These are phyloP conservation scores for Nakazawaea siamensis DNA, from an alignment of 805 yeast species.

Conservation along the genomic window DNA sequence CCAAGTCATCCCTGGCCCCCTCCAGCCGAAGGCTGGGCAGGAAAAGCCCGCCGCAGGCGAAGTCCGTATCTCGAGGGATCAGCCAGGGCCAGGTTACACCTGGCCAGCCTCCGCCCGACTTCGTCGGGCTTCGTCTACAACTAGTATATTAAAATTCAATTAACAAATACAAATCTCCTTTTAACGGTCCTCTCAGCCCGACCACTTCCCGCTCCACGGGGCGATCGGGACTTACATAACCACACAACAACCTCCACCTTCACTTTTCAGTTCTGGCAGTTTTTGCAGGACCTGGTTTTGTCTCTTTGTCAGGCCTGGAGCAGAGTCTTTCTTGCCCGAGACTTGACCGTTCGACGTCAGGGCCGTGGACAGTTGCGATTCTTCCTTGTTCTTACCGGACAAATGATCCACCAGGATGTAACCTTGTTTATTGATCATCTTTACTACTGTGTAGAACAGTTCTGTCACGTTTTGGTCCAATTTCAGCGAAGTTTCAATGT, in stretches of 20 bases:
- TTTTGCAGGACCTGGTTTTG: not conserved
- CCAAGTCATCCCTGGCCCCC: too few relatives aligned
- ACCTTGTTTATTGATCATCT: slow-evolving; percentile 21
- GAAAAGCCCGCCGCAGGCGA: too few relatives aligned
- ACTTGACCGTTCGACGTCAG: slow-evolving; percentile 7
- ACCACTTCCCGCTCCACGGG: too few relatives aligned
- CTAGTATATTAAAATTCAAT: too few relatives aligned
- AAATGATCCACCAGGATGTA: slow-evolving; percentile 15
- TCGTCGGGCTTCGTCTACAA: too few relatives aligned
- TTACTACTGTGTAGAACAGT: slow-evolving; percentile 27
- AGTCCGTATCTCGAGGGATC: too few relatives aligned
- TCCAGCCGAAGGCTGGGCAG: too few relatives aligned
- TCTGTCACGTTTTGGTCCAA: slow-evolving; percentile 69
- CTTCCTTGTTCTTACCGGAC: slow-evolving; percentile 19
- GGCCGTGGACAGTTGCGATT: slow-evolving; percentile 12
- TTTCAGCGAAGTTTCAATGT: slow-evolving; percentile 91
- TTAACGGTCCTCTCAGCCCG: not conserved
- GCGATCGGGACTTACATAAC: slow-evolving; percentile 23
- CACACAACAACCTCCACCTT: slow-evolving; percentile 24
- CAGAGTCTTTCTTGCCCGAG: not conserved
- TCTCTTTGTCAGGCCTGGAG: not conserved
- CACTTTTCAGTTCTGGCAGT: not conserved
- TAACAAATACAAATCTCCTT: too few relatives aligned
- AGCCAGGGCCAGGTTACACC: too few relatives aligned
- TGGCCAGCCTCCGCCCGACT: too few relatives aligned